Evolutionary conservation across 352 stramenopile species (phyloP).

Genomic region (Phytophthora vignae): DNA sequence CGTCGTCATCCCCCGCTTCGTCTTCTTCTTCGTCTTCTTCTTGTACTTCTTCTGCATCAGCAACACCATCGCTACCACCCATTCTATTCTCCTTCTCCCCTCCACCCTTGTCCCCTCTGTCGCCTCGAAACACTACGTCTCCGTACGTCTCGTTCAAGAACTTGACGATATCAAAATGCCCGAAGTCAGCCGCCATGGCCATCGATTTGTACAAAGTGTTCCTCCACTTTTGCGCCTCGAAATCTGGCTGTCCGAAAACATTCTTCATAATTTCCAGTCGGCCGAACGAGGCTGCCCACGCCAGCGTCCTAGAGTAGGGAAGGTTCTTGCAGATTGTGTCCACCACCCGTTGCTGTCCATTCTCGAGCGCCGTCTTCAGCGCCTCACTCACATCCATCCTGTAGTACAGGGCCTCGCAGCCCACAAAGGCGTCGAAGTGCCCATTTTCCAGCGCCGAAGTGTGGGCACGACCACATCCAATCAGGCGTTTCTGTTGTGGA

Average conservation of each 20-base stretch:
- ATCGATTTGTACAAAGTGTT: background rate
- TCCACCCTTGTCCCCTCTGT: background rate
- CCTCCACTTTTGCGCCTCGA: background rate
- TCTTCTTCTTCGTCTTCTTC: background rate
- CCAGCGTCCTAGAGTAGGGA: background rate
- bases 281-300: background rate
- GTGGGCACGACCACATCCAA: background rate
- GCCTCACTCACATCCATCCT: background rate
- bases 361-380: too few relatives aligned
- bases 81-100: background rate
- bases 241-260: background rate
- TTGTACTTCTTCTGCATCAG: background rate
- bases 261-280: background rate
- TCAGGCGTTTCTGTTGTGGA: background rate
- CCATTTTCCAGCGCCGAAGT: constrained; percentile 3
- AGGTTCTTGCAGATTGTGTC: constrained; percentile 11
- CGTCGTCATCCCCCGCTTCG: background rate
- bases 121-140: background rate
- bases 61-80: background rate
- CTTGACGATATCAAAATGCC: constrained; percentile 3
- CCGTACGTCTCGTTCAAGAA: constrained; percentile 8
- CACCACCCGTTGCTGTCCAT: too few relatives aligned
- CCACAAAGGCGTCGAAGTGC: constrained; percentile 7
- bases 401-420: background rate
- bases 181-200: background rate